Percentiles rank a stretch among this genome's conserved stretches.
phyloP scores from a whole-genome alignment of 2,329 filamentous ascomycete genomes.

The Beauveria bassiana region DNA sequence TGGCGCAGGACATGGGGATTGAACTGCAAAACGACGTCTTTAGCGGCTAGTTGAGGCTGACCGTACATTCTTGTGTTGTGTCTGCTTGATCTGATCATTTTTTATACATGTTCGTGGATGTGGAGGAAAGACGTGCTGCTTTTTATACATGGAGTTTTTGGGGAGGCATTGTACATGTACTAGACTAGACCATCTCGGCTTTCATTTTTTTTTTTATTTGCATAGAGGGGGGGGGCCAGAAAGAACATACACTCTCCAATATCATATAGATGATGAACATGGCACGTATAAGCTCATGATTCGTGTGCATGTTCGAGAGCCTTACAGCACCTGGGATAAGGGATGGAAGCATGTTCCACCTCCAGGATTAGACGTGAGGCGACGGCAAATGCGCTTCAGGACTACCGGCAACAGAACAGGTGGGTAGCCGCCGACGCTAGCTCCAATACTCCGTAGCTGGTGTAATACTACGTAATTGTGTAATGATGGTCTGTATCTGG shows the following conservation, averaged over 20 bases:
- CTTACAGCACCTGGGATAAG: background rate
- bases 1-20: conserved; percentile 86
- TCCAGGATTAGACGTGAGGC: too few relatives aligned
- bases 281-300: background rate
- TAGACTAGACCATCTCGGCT: conserved; percentile 8
- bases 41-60: conserved; percentile 52
- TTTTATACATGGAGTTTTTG: background rate
- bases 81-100: too few relatives aligned
- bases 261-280: background rate
- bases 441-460: background rate
- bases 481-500: background rate
- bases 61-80: background rate
- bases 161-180: background rate
- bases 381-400: background rate
- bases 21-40: conserved; percentile 86
- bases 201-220: background rate
- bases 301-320: background rate
- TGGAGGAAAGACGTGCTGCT: background rate
- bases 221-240: background rate
- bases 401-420: background rate
- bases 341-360: background rate
- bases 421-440: background rate
- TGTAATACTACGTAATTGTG: background rate
- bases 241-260: background rate
- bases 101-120: background rate